Percentiles rank a stretch among this genome's conserved stretches.
These are phyloP conservation scores for Apiospora rasikravindrae DNA, from an alignment of 2,329 filamentous ascomycete genomes.

Conservation along the genomic window DNA sequence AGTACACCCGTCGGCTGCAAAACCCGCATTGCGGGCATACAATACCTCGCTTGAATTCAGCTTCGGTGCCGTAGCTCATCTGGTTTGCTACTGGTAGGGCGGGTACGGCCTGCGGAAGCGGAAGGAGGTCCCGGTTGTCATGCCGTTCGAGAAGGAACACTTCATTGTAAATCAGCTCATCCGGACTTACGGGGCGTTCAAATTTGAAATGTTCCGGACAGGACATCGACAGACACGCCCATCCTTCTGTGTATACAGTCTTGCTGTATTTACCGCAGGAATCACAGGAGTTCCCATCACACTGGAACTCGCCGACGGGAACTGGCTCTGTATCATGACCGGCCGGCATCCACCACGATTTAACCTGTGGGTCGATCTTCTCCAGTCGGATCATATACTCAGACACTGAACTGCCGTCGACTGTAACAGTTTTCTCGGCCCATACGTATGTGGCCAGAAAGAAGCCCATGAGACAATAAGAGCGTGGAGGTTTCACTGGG, in stretches of 20 bases:
- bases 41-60: conserved; percentile 64
- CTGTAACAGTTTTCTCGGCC: conserved; percentile 59
- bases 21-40: conserved; percentile 68
- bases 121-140: conserved; percentile 43
- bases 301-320: conserved; percentile 37
- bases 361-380: conserved; percentile 56
- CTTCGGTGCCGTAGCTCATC: conserved; percentile 50
- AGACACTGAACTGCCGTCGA: conserved; percentile 37
- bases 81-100: conserved; percentile 34
- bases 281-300: conserved; percentile 41
- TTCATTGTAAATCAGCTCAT: conserved; percentile 55
- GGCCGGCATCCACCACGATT: conserved; percentile 64
- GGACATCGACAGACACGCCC: conserved; percentile 35
- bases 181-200: conserved; percentile 34
- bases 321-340: conserved; percentile 29
- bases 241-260: conserved; percentile 40
- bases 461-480: conserved; percentile 70
- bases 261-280: conserved; percentile 47
- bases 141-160: conserved; percentile 63
- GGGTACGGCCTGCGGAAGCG: conserved; percentile 43
- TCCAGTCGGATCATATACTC: conserved; percentile 67
- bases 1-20: conserved; percentile 65
- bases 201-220: conserved; percentile 59
- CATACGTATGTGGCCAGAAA: conserved; percentile 74
- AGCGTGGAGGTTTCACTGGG: conserved; percentile 54